Conservation (phyloP, 331 rosid species). For the Quercus lobata region DNA sequence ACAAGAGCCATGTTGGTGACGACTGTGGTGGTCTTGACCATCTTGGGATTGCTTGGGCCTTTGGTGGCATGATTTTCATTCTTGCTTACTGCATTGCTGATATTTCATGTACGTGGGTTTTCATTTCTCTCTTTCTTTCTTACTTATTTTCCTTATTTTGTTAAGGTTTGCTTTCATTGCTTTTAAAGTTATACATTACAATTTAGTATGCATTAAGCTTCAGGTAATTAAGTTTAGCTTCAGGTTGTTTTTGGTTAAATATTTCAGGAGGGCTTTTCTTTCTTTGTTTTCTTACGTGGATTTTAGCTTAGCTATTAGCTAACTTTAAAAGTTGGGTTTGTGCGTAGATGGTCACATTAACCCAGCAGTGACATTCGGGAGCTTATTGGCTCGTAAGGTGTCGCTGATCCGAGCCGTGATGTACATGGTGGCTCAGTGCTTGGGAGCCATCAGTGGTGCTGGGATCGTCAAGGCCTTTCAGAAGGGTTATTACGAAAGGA, state of each 20-base stretch:
- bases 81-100: slow-evolving; percentile 98
- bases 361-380: slow-evolving; percentile 97
- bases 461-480: slow-evolving; percentile 87
- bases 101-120: slow-evolving; percentile 50
- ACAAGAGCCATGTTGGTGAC: slow-evolving; percentile 26
- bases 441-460: slow-evolving; percentile 94
- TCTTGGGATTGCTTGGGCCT: slow-evolving; percentile 92
- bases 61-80: slow-evolving; percentile 96
- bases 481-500: slow-evolving; percentile 26
- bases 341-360: slow-evolving; percentile 87
- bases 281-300: slow-evolving; percentile 35
- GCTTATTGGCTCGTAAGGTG: slow-evolving; percentile 82
- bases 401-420: slow-evolving; percentile 69
- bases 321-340: not conserved
- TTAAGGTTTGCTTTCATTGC: too few species aligned
- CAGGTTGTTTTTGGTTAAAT: too few species aligned
- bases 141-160: not conserved
- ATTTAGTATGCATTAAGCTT: too few species aligned
- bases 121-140: slow-evolving; percentile 2
- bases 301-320: too few species aligned
- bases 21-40: slow-evolving; percentile 48
- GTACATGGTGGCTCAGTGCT: slow-evolving; percentile 88
- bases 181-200: too few species aligned
- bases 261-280: too few species aligned
- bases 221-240: too few species aligned